Conservation (phyloP, 306 rosid genomes). For the Hippophae rhamnoides region DNA sequence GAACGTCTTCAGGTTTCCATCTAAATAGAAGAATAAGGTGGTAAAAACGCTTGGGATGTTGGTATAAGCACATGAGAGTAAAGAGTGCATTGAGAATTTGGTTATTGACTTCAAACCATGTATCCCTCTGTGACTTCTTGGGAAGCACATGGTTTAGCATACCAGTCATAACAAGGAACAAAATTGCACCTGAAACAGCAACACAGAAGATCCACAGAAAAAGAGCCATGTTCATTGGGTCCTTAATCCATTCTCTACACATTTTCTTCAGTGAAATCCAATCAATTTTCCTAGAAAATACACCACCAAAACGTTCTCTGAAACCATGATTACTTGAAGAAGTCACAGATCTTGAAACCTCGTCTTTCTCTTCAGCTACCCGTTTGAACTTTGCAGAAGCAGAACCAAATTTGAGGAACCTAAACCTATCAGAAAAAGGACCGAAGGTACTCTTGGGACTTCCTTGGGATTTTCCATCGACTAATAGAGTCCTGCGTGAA, state of each 20-base stretch:
- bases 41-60: slow-evolving; percentile 68
- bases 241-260: slow-evolving; percentile 57
- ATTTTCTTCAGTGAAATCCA: slow-evolving; percentile 48
- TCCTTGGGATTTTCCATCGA: slow-evolving; percentile 31
- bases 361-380: slow-evolving; percentile 48
- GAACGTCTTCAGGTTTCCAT: slow-evolving; percentile 65
- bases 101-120: slow-evolving; percentile 89
- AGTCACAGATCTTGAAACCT: slow-evolving; percentile 51
- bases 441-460: slow-evolving; percentile 22
- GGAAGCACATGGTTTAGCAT: slow-evolving; percentile 61
- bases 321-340: slow-evolving; percentile 37
- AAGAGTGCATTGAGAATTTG: slow-evolving; percentile 88
- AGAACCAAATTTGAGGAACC: slow-evolving; percentile 53
- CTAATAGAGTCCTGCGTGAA: slow-evolving; percentile 30
- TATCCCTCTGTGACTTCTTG: slow-evolving; percentile 53
- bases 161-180: slow-evolving; percentile 91
- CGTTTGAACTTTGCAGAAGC: slow-evolving; percentile 59
- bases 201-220: slow-evolving; percentile 62
- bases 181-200: slow-evolving; percentile 79
- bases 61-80: slow-evolving; percentile 88
- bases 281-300: slow-evolving; percentile 52
- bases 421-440: slow-evolving; percentile 32
- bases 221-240: slow-evolving; percentile 85
- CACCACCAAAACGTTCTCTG: slow-evolving; percentile 36
- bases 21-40: slow-evolving; percentile 73